phyloP scores from a whole-genome alignment of 352 stramenopile genomes.

The Pythium folliculosum region DNA sequence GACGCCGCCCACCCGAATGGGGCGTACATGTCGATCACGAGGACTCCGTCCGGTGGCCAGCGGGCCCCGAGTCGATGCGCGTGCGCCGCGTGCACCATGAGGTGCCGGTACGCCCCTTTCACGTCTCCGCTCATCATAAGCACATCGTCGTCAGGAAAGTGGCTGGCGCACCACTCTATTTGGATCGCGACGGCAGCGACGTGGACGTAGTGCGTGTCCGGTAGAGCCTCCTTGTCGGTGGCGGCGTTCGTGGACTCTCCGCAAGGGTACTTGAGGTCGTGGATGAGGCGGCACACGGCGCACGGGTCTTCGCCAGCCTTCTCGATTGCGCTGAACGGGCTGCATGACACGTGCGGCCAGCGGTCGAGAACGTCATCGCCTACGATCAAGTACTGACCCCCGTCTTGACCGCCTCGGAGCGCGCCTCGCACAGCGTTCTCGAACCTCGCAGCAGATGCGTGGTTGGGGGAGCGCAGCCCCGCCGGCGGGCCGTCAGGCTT shows the following conservation, averaged over 20 bases:
- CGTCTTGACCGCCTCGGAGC: slow-evolving; percentile 17
- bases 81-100: too few species aligned
- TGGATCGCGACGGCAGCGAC: not conserved
- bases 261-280: slow-evolving; percentile 10
- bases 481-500: not conserved
- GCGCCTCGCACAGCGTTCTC: not conserved
- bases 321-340: slow-evolving; percentile 13
- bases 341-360: slow-evolving; percentile 12
- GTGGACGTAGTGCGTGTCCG: not conserved
- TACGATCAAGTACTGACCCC: slow-evolving; percentile 20
- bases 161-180: not conserved
- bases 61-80: too few species aligned
- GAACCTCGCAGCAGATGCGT: slow-evolving; percentile 1
- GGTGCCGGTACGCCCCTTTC: slow-evolving; percentile 13
- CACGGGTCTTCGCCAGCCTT: not conserved
- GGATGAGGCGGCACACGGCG: slow-evolving; percentile 9
- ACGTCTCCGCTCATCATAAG: slow-evolving; percentile 19
- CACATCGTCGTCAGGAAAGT: not conserved
- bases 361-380: not conserved
- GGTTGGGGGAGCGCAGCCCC: too few species aligned
- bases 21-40: slow-evolving; percentile 18
- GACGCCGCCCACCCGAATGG: slow-evolving; percentile 19
- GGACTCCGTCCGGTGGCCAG: slow-evolving; percentile 10
- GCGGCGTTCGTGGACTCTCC: slow-evolving; percentile 6
- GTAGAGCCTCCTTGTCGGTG: not conserved